phyloP scores from a whole-genome alignment of 179 eudicot species.

The Corrigiola litoralis region DNA sequence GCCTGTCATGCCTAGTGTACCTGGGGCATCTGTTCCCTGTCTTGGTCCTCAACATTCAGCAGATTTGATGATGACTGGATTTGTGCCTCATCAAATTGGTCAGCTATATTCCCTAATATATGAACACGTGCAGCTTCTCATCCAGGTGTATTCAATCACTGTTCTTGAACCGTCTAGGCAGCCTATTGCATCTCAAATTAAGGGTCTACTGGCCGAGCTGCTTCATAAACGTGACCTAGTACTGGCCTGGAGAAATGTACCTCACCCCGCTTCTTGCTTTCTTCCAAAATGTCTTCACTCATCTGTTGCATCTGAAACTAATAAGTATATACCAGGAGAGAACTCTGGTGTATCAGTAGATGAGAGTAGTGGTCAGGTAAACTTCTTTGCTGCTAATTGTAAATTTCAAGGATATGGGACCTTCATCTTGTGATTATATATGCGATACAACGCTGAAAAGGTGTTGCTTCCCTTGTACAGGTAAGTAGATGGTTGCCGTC shows the following conservation, averaged over 20 bases:
- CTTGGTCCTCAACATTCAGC: slow-evolving; percentile 26
- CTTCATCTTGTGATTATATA: slow-evolving; percentile 20
- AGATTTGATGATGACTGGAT: slow-evolving; percentile 40
- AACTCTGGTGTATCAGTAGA: slow-evolving; percentile 23
- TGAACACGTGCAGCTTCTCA: slow-evolving; percentile 93
- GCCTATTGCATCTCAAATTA: slow-evolving; percentile 67
- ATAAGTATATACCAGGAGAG: slow-evolving; percentile 23
- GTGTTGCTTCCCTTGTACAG: slow-evolving; percentile 26
- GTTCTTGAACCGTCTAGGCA: slow-evolving; percentile 67
- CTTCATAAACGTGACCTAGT: slow-evolving; percentile 59
- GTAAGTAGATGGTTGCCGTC: slow-evolving; percentile 49
- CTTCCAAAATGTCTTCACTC: slow-evolving; percentile 36
- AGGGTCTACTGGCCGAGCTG: slow-evolving; percentile 57
- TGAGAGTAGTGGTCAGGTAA: slow-evolving; percentile 32
- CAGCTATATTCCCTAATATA: slow-evolving; percentile 72
- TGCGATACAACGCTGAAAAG: slow-evolving; percentile 16
- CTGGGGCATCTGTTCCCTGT: slow-evolving; percentile 38
- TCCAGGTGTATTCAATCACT: slow-evolving; percentile 78
- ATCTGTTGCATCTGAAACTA: slow-evolving; percentile 34
- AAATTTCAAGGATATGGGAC: slow-evolving; percentile 21
- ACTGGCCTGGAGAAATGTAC: slow-evolving; percentile 47
- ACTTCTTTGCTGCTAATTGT: slow-evolving; percentile 21
- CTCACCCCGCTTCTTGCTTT: slow-evolving; percentile 57
- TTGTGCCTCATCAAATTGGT: slow-evolving; percentile 78
- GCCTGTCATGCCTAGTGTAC: slow-evolving; percentile 43